Base-by-base conservation (phyloP, 1,284 basidiomycete species). In the Malassezia furfur region DNA sequence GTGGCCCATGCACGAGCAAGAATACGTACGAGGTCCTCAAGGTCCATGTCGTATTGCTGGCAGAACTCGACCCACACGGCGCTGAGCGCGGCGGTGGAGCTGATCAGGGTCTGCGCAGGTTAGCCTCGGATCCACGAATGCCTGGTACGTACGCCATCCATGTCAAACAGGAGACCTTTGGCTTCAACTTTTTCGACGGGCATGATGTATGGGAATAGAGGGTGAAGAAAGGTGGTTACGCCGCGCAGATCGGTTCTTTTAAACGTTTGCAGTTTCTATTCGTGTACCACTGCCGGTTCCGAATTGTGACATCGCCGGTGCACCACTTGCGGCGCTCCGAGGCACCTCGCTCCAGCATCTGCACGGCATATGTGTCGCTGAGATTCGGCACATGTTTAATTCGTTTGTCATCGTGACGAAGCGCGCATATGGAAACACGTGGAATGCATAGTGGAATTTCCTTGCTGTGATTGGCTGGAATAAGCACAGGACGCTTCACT, bases 71-170 rank as follows among this genome's bases (percentile, higher is more conserved):
- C 47, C 65, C 65, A 66, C 15, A 60, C 59, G 5, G 60, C 60
- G 46, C 63, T 63, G 25, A 63, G 55, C 5, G 64, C 61, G 4
- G 64, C 57, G 14, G 62, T 67, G 3, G 62, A 62, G 48, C 63
- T 63, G 43, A 64, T 63, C 4, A 65, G 54, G 15, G 65, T 57
- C 49, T 55, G 25, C 10, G 2, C 32, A 28, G n/a, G 30, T 55
- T 38, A 55, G 54, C 22, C 12, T 34, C 53, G n/a, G 2, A 32
- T n/a, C 14, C 22, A 28, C 34, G 21, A 37, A 4, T 28, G 25
- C 25, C 25, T 28, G 5, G 28, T 38, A 55, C 54, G 28, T 55
- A 55, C 65, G 35, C 65, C 65, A 50, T 67, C 65, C 65, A 67
- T 67, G 43, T 67, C 65, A 41, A 67, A 67, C 7, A 67, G 52